Percentiles rank a stretch among this genome's conserved stretches.
These are phyloP conservation scores for Penicillium sclerotigenum DNA, from an alignment of 2,329 filamentous ascomycete species.

Conservation along the genomic window DNA sequence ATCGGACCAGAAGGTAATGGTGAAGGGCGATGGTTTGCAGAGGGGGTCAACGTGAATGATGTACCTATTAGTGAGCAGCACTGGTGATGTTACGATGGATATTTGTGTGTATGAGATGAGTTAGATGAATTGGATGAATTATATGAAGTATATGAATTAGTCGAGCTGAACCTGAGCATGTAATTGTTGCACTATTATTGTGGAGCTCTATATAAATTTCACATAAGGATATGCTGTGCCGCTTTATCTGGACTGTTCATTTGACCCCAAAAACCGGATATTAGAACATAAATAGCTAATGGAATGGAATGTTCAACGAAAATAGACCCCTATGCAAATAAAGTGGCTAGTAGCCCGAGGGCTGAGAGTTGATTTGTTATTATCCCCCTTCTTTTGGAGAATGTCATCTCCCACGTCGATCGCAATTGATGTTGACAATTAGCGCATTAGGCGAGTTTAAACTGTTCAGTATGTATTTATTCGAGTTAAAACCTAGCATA, in stretches of 20 bases:
- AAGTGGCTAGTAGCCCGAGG: not conserved
- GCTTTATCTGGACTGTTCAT: not conserved
- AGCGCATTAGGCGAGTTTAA: not conserved
- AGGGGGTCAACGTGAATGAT: constrained; percentile 43
- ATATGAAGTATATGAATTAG: too few relatives aligned
- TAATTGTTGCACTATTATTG: not conserved
- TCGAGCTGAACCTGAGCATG: not conserved
- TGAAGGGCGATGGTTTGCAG: constrained; percentile 46
- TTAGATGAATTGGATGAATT: too few relatives aligned
- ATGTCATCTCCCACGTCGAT: not conserved
- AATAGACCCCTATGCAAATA: not conserved
- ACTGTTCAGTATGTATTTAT: not conserved
- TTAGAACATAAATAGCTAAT: not conserved
- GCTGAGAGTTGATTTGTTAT: not conserved
- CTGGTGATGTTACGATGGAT: not conserved
- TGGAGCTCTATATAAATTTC: not conserved
- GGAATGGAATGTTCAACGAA: not conserved
- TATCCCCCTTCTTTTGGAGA: constrained; percentile 5
- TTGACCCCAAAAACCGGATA: not conserved
- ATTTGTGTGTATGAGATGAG: not conserved
- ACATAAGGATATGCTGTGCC: too few relatives aligned
- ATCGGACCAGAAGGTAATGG: constrained; percentile 43
- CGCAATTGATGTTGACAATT: not conserved
- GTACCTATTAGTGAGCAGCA: constrained; percentile 32
- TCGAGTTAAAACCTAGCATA: not conserved